A percentile compares a stretch with the other conserved stretches of the same genome.
Conservation (phyloP, 176 grass and related monocot genomes). For the Rhynchospora pubera region DNA sequence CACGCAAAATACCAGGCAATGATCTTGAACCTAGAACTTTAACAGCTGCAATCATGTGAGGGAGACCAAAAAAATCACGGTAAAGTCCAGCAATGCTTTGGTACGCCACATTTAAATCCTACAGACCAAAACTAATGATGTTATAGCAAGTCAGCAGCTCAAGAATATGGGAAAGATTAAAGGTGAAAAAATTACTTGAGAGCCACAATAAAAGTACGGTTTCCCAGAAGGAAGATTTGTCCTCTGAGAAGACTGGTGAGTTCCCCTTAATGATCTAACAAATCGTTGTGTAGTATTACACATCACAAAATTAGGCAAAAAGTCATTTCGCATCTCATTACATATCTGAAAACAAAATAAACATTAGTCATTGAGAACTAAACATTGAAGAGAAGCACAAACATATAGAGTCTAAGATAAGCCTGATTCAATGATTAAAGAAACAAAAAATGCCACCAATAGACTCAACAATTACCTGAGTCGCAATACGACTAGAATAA, state of each 20-base stretch:
- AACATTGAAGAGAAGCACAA: slow-evolving; percentile 7
- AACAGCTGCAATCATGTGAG: slow-evolving; percentile 96
- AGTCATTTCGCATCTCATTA: slow-evolving; percentile 95
- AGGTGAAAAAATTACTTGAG: slow-evolving; percentile 46
- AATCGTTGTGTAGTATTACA: slow-evolving; percentile 98
- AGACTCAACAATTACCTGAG: slow-evolving; percentile 52
- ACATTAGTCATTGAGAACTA: slow-evolving; percentile 1
- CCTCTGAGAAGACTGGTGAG: slow-evolving; percentile 55
- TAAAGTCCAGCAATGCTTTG: slow-evolving; percentile 68
- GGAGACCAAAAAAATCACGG: slow-evolving; percentile 90
- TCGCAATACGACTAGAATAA: slow-evolving; percentile 90
- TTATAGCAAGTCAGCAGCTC: slow-evolving; percentile 10
- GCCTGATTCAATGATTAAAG: background rate
- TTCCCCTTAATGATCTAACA: slow-evolving; percentile 71
- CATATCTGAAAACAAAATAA: slow-evolving; percentile 63
- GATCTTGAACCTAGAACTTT: slow-evolving; percentile 95
- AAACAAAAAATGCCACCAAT: slow-evolving; percentile 14
- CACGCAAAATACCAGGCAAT: slow-evolving; percentile 87
- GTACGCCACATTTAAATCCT: slow-evolving; percentile 88
- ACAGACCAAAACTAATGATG: slow-evolving; percentile 31
- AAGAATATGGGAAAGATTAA: slow-evolving; percentile 1
- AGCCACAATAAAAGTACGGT: slow-evolving; percentile 79
- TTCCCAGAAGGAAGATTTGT: slow-evolving; percentile 54
- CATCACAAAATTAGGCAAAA: slow-evolving; percentile 91
- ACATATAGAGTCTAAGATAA: slow-evolving; percentile 1